Base-by-base conservation (phyloP, 169 alveolate genomes). In the Babesia ovis region DNA sequence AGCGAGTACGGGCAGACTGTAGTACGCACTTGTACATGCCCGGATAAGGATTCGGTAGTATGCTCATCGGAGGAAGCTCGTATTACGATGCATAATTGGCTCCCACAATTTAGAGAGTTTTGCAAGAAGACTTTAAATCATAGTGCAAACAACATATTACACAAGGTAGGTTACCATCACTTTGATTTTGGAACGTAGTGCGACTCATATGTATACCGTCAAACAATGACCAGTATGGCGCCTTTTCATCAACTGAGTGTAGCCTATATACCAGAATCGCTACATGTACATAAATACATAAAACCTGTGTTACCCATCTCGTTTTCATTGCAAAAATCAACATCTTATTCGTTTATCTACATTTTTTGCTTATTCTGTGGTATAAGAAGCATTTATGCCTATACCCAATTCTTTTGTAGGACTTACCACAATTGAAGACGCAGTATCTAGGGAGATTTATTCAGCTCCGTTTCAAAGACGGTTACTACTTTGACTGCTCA, bases 1-100 rank as follows among this genome's bases (percentile, higher is more conserved):
- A 34, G 12, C 22, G 66, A 56, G 22, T 25, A 48, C 34, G 48
- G 43, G 3, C 2, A 39, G 1, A 50, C 43, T 20, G 50, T 53
- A 29, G 62, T 76, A 18, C 55, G 67, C 29, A 62, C 48, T 11
- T 76, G 80, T 53, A 31, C 37, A 9, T 76, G 85, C 32, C 83
- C 83, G 9, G 31, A 34, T 1, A 70, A 54, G 34, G 80, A 34
- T 20, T 67, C 66, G 18, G 61, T 58, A 39, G 20, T 68, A 32
- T 77, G 86, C 39, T 64, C 81, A 22, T 66, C 86, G 25, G 76
- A 68, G 32, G 86, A 77, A 35, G 86, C 86, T 6, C 37, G 61
- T 32, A 50, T 37, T 23, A 51, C 67, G 20, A 68, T 68, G 53
- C 11, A 25, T 12, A 41, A 27, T 31, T 77, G 86, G 86, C 29